phyloP scores from a whole-genome alignment of 192 early-diverging fungal species.

The Ambispora gerdemannii region DNA sequence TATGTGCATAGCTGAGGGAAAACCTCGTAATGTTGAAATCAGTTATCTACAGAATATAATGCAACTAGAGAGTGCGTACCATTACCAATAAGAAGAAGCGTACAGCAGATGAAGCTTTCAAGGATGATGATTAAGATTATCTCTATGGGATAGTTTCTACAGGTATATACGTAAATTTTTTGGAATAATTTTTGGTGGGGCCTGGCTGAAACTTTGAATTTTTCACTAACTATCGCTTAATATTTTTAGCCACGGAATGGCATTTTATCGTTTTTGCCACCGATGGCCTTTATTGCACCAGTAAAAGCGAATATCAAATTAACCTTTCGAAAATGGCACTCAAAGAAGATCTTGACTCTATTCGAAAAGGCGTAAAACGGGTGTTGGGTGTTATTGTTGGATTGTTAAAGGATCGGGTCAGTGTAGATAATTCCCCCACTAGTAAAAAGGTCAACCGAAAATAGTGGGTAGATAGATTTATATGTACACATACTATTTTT shows the following conservation, averaged over 20 bases:
- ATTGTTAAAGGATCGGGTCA: slow-evolving; percentile 18
- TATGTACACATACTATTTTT: too few species aligned
- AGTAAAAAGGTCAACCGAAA: slow-evolving; percentile 21
- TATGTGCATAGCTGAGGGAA: too few species aligned
- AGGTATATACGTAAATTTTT: too few species aligned
- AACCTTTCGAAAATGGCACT: slow-evolving; percentile 1
- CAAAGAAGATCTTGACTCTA: not conserved
- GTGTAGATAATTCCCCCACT: not conserved
- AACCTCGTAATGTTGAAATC: too few species aligned
- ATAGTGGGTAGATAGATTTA: too few species aligned
- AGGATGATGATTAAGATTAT: not conserved
- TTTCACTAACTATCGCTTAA: too few species aligned
- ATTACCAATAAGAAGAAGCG: not conserved
- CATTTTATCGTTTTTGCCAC: slow-evolving; percentile 12
- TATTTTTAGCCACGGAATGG: too few species aligned
- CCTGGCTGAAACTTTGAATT: too few species aligned
- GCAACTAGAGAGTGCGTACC: slow-evolving; percentile 6
- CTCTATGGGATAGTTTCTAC: too few species aligned
- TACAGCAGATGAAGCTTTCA: not conserved
- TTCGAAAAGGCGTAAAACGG: slow-evolving; percentile 4
- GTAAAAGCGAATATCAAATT: slow-evolving; percentile 10
- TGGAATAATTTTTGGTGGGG: too few species aligned
- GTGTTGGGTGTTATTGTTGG: not conserved
- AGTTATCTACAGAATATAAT: too few species aligned
- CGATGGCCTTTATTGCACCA: not conserved